Percentiles rank a stretch among this genome's conserved stretches.
These are phyloP conservation scores for Talaromyces sp. DNA, from an alignment of 2,329 filamentous ascomycete species.

Conservation along the genomic window DNA sequence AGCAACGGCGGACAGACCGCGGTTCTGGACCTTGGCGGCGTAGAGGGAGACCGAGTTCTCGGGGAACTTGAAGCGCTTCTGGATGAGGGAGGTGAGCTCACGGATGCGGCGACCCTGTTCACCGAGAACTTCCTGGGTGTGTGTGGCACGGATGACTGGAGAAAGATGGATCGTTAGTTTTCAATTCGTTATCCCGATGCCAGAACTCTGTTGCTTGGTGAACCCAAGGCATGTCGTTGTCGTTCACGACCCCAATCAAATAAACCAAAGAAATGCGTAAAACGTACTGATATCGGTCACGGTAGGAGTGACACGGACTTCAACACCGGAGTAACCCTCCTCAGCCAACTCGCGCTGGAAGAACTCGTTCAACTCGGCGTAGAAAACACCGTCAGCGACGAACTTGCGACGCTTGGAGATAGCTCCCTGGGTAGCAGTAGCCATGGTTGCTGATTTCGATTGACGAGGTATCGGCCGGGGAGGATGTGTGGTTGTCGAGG, in stretches of 20 bases:
- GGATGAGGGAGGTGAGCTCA: constrained; percentile 99
- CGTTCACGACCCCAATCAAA: constrained; percentile 12
- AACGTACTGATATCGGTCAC: constrained; percentile 92
- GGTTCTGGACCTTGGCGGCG: constrained; percentile 99
- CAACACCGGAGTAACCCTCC: constrained; percentile 99
- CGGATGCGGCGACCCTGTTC: constrained; percentile 99
- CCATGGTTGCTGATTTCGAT: constrained; percentile 38
- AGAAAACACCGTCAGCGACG: constrained; percentile 99
- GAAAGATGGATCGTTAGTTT: constrained; percentile 30
- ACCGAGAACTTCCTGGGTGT: constrained; percentile 99
- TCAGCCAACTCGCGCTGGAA: constrained; percentile 99
- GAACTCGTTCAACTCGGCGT: constrained; percentile 99
- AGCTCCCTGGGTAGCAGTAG: constrained; percentile 45
- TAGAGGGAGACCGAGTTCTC: constrained; percentile 99
- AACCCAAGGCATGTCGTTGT: constrained; percentile 3
- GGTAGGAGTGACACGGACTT: constrained; percentile 99
- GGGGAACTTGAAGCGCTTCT: constrained; percentile 99
- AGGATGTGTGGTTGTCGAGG: constrained; percentile 24
- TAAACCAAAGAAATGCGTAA: constrained; percentile 11
- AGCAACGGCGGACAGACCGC: constrained; percentile 98
- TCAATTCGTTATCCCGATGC: constrained; percentile 13
- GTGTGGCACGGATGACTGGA: constrained; percentile 91
- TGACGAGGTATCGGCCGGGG: constrained; percentile 27
- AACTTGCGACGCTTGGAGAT: constrained; percentile 62
- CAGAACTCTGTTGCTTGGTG: neutral